Evolutionary conservation across 140 eudicot genomes (phyloP), one percentile per base, ranked within the genome.

Genomic region (Ambrosia hybrid): DNA sequence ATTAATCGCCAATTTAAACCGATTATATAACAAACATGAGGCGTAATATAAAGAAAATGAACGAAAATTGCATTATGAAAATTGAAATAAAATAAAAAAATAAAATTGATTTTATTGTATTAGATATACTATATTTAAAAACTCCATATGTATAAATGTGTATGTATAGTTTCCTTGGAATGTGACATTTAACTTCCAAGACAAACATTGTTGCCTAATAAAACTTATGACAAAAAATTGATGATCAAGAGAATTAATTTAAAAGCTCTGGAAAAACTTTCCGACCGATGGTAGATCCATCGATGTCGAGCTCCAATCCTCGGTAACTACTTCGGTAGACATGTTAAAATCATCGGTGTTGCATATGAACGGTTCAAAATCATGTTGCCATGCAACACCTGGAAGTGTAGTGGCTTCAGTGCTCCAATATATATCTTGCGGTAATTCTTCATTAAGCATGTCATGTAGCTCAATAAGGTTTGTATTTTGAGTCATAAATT

Each of bases 151-250:
- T 58, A 62, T 79, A 57, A 46, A 49, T 70, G 59, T 75, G 37
- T 80, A 34, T 75, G 73, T 74, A 70, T 74, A 65, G 49, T 55
- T 80, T 67, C 75, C 81, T 70, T 75, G 58, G 84, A 80, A 70
- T 69, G 78, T 70, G 80, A 80, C 84, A 62, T 62, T 62, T 80
- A 80, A 74, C 80, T 68, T 80, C 84, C 84, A 80, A 80, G 84
- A 80, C 67, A 70, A 62, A 36, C 73, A 61, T 75, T 6, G 69
- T 68, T 75, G 60, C 76, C 80, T 68, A 80, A 70, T 62, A 51
- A 70, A 34, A 39, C 45, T 39, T 39, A 39, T 39, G 6, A 39
- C 45, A 39, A 39, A 39, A 39, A 39, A 39, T 21, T 52, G 39
- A 30, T 15, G 43, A 60, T 13, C 56, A 74, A 62, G 60, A 68